These are phyloP conservation scores for Leccinellum rugosiceps DNA, from an alignment of 768 basidiomycete genomes.

Conservation along the genomic window DNA sequence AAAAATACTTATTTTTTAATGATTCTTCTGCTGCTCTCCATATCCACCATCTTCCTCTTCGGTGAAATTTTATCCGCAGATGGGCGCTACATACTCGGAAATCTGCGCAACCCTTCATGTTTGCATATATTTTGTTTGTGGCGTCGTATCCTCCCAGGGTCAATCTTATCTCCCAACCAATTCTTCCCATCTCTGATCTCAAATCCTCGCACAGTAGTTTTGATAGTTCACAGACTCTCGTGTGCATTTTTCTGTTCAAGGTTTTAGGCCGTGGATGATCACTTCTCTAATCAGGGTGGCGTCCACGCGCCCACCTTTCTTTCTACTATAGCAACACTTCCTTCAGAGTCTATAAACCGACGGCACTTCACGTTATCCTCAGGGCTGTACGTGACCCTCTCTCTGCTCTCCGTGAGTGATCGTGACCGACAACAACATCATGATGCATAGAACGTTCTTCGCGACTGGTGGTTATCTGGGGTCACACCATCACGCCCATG, in stretches of 20 bases:
- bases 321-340: slow-evolving; percentile 5
- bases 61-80: slow-evolving; percentile 30
- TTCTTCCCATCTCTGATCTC: slow-evolving; percentile 13
- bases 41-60: slow-evolving; percentile 10
- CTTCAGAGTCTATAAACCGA: not conserved
- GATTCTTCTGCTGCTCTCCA: not conserved
- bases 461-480: slow-evolving; percentile 16
- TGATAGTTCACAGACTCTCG: slow-evolving; percentile 1
- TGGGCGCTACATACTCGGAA: slow-evolving; percentile 27
- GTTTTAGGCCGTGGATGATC: slow-evolving; percentile 7
- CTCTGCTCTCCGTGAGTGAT: slow-evolving; percentile 4
- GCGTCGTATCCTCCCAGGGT: slow-evolving; percentile 26
- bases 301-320: not conserved
- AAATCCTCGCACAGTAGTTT: not conserved
- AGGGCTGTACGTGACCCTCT: slow-evolving; percentile 23
- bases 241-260: slow-evolving; percentile 8
- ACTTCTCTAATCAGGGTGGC: not conserved
- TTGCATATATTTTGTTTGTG: slow-evolving; percentile 26
- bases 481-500: not conserved
- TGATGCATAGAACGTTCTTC: slow-evolving; percentile 20
- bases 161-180: slow-evolving; percentile 30
- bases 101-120: slow-evolving; percentile 22
- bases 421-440: slow-evolving; percentile 6
- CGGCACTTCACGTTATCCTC: slow-evolving; percentile 12
- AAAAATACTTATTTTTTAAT: slow-evolving; percentile 1